These are phyloP conservation scores for Yamadazyma olivae DNA, from an alignment of 805 yeast genomes.

Conservation along the genomic window DNA sequence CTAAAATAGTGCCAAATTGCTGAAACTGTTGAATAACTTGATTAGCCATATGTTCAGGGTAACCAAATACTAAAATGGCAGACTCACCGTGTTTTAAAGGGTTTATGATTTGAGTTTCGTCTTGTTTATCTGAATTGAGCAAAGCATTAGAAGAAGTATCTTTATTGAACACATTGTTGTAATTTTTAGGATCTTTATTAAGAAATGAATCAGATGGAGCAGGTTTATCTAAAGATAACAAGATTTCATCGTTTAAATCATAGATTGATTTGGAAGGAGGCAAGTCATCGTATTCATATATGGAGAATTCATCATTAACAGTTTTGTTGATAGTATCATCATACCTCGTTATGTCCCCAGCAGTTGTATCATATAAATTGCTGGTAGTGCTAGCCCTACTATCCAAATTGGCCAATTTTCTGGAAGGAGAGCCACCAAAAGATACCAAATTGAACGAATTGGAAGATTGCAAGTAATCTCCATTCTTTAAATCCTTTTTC, in stretches of 20 bases:
- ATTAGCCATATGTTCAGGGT: constrained; percentile 71
- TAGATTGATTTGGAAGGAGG: constrained; percentile 52
- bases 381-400: constrained; percentile 13
- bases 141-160: constrained; percentile 9
- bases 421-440: constrained; percentile 32
- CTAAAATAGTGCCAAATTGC: constrained; percentile 77
- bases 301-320: constrained; percentile 25
- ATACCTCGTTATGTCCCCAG: constrained; percentile 13
- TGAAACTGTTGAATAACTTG: constrained; percentile 69
- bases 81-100: constrained; percentile 42
- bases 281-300: constrained; percentile 27
- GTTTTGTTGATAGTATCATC: constrained; percentile 32
- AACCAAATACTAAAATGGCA: constrained; percentile 85
- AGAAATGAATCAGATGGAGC: constrained; percentile 36
- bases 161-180: constrained; percentile 44
- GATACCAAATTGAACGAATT: constrained; percentile 33
- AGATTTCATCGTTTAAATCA: constrained; percentile 45
- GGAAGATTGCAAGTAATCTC: constrained; percentile 10
- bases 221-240: constrained; percentile 33
- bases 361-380: constrained; percentile 19
- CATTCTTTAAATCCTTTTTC: constrained; percentile 11
- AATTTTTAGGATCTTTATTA: constrained; percentile 44
- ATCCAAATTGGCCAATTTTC: constrained; percentile 17
- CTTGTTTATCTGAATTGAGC: constrained; percentile 4
- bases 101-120: constrained; percentile 12